Evolutionary conservation across 306 rosid genomes (phyloP).

Genomic region (Geum urbanum): DNA sequence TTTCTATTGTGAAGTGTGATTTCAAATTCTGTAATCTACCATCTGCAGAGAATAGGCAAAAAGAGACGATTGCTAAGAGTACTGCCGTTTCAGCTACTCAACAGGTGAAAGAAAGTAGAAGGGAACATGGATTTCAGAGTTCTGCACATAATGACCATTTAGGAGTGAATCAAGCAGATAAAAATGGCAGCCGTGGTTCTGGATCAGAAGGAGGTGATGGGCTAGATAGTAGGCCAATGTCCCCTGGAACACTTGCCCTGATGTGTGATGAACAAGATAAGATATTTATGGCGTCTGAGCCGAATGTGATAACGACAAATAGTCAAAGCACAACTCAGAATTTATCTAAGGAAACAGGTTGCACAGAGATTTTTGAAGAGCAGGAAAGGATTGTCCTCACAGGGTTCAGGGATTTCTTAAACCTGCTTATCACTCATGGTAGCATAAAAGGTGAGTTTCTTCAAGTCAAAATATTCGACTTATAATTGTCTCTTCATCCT

Average conservation of each 20-base stretch:
- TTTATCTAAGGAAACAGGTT: slow-evolving; percentile 34
- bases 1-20: slow-evolving; percentile 1
- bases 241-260: slow-evolving; percentile 70
- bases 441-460: slow-evolving; percentile 53
- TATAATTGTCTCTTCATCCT: slow-evolving; percentile 5
- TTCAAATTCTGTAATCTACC: slow-evolving; percentile 24
- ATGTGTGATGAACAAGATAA: slow-evolving; percentile 71
- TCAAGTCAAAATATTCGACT: slow-evolving; percentile 10
- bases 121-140: slow-evolving; percentile 20
- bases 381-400: slow-evolving; percentile 63
- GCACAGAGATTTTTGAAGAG: slow-evolving; percentile 41
- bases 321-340: slow-evolving; percentile 34
- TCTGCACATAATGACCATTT: slow-evolving; percentile 22
- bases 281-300: slow-evolving; percentile 38
- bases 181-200: slow-evolving; percentile 28
- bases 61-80: slow-evolving; percentile 25
- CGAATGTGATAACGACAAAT: slow-evolving; percentile 26
- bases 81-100: slow-evolving; percentile 35
- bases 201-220: slow-evolving; percentile 36
- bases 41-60: slow-evolving; percentile 37
- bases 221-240: slow-evolving; percentile 41
- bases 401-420: slow-evolving; percentile 55
- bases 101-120: slow-evolving; percentile 31
- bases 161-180: slow-evolving; percentile 34
- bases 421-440: slow-evolving; percentile 49